Base-by-base conservation (phyloP, 1,139 yeast species). In the Hyphopichia burtonii region DNA sequence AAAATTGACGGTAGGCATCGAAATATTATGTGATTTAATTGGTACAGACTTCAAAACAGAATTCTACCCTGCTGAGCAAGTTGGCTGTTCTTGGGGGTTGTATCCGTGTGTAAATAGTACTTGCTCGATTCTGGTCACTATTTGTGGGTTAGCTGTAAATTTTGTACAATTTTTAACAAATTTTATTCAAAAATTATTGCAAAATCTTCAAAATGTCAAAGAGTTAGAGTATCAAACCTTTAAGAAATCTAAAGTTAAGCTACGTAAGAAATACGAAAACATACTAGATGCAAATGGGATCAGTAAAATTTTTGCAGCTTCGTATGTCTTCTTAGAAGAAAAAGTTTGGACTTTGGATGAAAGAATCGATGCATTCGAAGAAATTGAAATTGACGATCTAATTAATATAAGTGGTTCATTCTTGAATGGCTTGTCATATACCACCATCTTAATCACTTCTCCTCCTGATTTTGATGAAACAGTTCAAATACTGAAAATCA, bases 1-100 rank as follows among this genome's bases (percentile, higher is more conserved):
- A 0, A 38, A 42, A 11, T 58, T 61, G 39, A 65, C 76, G 2
- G 66, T 78, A 48, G 59, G 65, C 15, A 51, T 78, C 8, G 88
- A 83, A 47, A 53, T 83, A 9, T 46, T 83, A 2, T 66, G 73
- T 15, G 80, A 76, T 41, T 39, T 78, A 3, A 47, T 80, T 6
- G 76, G 71, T n/a, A 47, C 54, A 2, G 50, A 57, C 8, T 53
- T 82, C 1, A 57, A 68, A n/a, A 54, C 61, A 2, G 49, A 49
- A 3, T 50, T 84, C 3, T 83, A 82, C 52, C 69, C 74, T 0
- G 71, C 82, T 0, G 78, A 80, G 44, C 53, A 67, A 19, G 47
- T 80, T 11, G 78, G 81, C 2, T 81, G 71, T 50, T 61, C 76
- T 1, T 83, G 83, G 78, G 80, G 76, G 17, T 46, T 82, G 0